Base-by-base conservation (phyloP, 2,329 filamentous ascomycete species). In the Ophiostoma pallidulum region DNA sequence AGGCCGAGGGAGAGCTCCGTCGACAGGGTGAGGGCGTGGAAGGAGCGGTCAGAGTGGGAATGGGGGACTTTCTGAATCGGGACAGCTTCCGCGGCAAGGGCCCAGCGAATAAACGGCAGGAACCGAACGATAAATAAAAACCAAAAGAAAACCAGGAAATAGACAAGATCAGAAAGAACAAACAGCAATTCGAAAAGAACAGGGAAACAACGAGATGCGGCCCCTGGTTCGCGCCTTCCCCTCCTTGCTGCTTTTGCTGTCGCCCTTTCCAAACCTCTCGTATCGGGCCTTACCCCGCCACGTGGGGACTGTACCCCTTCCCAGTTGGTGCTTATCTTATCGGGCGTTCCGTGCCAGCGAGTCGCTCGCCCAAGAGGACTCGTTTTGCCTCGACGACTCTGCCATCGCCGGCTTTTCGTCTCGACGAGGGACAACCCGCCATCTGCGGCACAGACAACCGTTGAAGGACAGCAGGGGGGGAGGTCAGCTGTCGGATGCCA, bases 41-140 rank as follows among this genome's bases (percentile, higher is more conserved):
- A 49, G 48, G 48, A 49, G 48, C 48, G 48, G 48, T 49, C 48
- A 49, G 32, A 20, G 26, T 35, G 3, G 22, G 28, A 6, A 24
- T 13, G 38, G n/a, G 32, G 41, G 9, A 24, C 13, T 26, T 39
- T 46, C 36, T 46, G 19, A 19, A 46, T 40, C 22, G 24, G 19
- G 44, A 46, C 44, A 46, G 36, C 44, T 40, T 40, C 36, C 36
- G 33, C 12, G n/a, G 13, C 32, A n/a, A n/a, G 9, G 7, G 36
- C 18, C 14, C 35, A 38, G 14, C 8, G 26, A 43, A 32, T 18
- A 20, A 32, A 26, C 12, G n/a, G 13, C 32, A n/a, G n/a, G 9
- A 7, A 29, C 18, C 14, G 24, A 38, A 12, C 8, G 26, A 43
- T 19, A 18, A 20, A 32, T 24, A 19, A 45, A 8, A 28, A 14